These are phyloP conservation scores for Neostapfia colusana DNA, from an alignment of 176 grass and related monocot genomes.

Conservation along the genomic window DNA sequence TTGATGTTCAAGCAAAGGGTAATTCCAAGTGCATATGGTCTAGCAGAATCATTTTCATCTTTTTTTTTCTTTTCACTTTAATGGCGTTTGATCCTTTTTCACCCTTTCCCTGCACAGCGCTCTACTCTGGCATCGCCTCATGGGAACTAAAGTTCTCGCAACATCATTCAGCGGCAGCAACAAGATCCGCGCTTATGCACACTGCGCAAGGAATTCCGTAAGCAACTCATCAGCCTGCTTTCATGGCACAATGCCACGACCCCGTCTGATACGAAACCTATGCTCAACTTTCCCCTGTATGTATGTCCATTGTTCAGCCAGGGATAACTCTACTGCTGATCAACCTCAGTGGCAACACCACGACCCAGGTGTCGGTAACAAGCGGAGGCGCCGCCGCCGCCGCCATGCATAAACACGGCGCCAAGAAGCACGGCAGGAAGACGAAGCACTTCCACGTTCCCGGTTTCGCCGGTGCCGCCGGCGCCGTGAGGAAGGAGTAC, in stretches of 20 bases:
- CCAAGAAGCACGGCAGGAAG: slow-evolving; percentile 23
- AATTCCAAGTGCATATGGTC: not conserved
- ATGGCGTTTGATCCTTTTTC: not conserved
- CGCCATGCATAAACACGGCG: not conserved
- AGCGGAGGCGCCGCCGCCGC: not conserved
- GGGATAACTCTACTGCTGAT: slow-evolving; percentile 83
- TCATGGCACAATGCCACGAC: not conserved
- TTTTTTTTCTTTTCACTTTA: not conserved
- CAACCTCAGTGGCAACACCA: slow-evolving; percentile 71
- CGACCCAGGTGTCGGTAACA: slow-evolving; percentile 38
- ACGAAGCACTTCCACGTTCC: not conserved
- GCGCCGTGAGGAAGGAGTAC: slow-evolving; percentile 60
- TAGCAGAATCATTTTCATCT: not conserved
- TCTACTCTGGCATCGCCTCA: slow-evolving; percentile 83
- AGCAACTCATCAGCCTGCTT: slow-evolving; percentile 19
- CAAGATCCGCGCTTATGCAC: slow-evolving; percentile 62
- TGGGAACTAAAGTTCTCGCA: slow-evolving; percentile 65
- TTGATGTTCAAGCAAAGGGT: slow-evolving; percentile 25
- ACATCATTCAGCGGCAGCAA: slow-evolving; percentile 52
- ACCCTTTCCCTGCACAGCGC: slow-evolving; percentile 34
- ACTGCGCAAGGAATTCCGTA: slow-evolving; percentile 67
- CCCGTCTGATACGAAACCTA: not conserved
- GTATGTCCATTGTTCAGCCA: slow-evolving; percentile 54
- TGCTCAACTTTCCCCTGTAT: not conserved
- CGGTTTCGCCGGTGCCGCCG: not conserved